A percentile compares a stretch with the other conserved stretches of the same genome.
phyloP scores from a whole-genome alignment of 2,329 filamentous ascomycete species.

The Alternaria conjuncta region DNA sequence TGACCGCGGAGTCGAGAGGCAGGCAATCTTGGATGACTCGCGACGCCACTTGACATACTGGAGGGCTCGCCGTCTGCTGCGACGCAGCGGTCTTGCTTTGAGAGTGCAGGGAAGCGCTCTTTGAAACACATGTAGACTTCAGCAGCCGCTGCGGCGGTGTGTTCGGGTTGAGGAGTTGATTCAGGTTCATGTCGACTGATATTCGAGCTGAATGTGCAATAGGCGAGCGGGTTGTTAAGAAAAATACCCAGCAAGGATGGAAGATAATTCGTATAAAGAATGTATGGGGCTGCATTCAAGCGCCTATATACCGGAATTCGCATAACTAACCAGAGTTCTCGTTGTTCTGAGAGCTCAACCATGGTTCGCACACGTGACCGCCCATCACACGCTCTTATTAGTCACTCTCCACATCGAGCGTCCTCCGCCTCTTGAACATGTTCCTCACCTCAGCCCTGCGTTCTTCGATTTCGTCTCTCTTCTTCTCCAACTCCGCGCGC shows the following conservation, averaged over 20 bases:
- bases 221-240: not conserved
- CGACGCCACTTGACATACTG: not conserved
- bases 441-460: constrained; percentile 7
- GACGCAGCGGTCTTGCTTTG: not conserved
- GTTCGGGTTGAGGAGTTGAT: not conserved
- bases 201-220: not conserved
- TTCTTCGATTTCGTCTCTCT: not conserved
- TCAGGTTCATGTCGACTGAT: not conserved
- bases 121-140: not conserved
- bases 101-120: not conserved
- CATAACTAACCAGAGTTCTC: not conserved
- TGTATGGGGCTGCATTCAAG: not conserved
- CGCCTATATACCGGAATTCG: not conserved
- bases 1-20: not conserved
- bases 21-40: not conserved
- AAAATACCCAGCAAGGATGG: not conserved
- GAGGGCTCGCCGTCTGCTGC: not conserved
- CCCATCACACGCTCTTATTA: not conserved
- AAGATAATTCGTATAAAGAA: not conserved
- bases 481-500: not conserved
- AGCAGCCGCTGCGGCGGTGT: not conserved
- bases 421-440: constrained; percentile 14
- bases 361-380: not conserved
- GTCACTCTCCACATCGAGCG: not conserved
- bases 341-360: not conserved